Percentiles rank a stretch among this genome's conserved stretches.
Conservation (phyloP, 192 early-diverging fungal species). For the Backusella psychrophila region DNA sequence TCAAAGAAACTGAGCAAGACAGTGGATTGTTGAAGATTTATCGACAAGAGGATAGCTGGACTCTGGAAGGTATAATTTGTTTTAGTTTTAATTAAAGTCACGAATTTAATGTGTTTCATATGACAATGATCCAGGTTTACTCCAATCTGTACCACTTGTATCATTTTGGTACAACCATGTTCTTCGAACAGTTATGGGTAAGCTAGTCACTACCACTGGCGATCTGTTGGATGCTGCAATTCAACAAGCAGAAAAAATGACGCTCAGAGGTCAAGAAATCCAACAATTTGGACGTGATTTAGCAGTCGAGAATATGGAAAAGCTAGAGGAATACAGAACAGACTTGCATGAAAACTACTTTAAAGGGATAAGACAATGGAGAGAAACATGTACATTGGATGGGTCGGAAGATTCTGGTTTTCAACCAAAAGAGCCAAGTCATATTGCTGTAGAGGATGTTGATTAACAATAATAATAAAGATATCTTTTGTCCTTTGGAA, state of each 20-base stretch:
- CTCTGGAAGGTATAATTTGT: constrained; percentile 42
- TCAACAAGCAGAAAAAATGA: constrained; percentile 38
- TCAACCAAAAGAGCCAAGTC: neutral
- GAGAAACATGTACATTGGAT: constrained; percentile 20
- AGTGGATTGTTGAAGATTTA: constrained; percentile 49
- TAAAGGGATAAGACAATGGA: constrained; percentile 22
- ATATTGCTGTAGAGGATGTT: neutral
- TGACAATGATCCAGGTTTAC: constrained; percentile 30
- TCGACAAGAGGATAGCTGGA: constrained; percentile 59
- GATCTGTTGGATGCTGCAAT: constrained; percentile 51
- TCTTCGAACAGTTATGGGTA: constrained; percentile 45
- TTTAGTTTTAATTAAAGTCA: neutral
- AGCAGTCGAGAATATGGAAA: constrained; percentile 33
- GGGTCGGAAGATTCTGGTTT: neutral
- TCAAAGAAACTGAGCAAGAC: constrained; percentile 43
- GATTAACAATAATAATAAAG: neutral
- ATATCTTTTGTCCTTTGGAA: neutral
- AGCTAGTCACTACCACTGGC: constrained; percentile 46
- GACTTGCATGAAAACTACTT: constrained; percentile 34
- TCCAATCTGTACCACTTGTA: constrained; percentile 51
- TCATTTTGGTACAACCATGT: constrained; percentile 61
- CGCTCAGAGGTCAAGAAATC: constrained; percentile 30
- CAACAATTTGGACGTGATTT: constrained; percentile 31
- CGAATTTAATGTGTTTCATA: constrained; percentile 12
- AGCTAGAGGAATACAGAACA: constrained; percentile 33